Conservation (phyloP, 345 rosid genomes). For the Cardamine resedifolia region DNA sequence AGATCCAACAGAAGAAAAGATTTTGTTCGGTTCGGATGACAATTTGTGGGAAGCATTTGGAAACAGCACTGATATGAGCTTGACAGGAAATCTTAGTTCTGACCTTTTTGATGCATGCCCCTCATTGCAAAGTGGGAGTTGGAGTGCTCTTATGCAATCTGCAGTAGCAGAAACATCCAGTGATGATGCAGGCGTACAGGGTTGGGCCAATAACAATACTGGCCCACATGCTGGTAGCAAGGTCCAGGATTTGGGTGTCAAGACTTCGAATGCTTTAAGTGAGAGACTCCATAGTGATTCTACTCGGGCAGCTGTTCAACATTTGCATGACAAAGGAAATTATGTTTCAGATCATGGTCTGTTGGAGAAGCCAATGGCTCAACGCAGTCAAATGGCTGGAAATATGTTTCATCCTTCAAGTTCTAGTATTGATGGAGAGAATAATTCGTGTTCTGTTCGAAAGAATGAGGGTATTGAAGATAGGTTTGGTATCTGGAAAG, state of each 20-base stretch:
- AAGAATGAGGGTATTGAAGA: conserved; percentile 45
- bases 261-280: conserved; percentile 33
- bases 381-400: conserved; percentile 31
- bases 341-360: conserved; percentile 46
- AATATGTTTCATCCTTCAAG: conserved; percentile 44
- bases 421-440: conserved; percentile 42
- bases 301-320: conserved; percentile 41
- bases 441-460: conserved; percentile 39
- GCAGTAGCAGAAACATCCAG: conserved; percentile 90
- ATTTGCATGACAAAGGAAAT: conserved; percentile 44
- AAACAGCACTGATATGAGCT: conserved; percentile 43
- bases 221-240: background rate
- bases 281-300: conserved; percentile 47
- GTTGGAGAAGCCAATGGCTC: conserved; percentile 46
- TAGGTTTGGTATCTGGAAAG: conserved; percentile 46
- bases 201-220: conserved; percentile 14
- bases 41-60: conserved; percentile 83
- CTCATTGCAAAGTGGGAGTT: conserved; percentile 88
- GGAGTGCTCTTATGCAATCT: conserved; percentile 99
- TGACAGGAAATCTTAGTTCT: conserved; percentile 47
- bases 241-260: conserved; percentile 20
- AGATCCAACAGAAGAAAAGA: conserved; percentile 90
- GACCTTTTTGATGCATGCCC: conserved; percentile 55
- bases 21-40: conserved; percentile 89
- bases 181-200: conserved; percentile 42